Evolutionary conservation across 2,329 filamentous ascomycete genomes (phyloP).

Genomic region (Penicillium sp.): DNA sequence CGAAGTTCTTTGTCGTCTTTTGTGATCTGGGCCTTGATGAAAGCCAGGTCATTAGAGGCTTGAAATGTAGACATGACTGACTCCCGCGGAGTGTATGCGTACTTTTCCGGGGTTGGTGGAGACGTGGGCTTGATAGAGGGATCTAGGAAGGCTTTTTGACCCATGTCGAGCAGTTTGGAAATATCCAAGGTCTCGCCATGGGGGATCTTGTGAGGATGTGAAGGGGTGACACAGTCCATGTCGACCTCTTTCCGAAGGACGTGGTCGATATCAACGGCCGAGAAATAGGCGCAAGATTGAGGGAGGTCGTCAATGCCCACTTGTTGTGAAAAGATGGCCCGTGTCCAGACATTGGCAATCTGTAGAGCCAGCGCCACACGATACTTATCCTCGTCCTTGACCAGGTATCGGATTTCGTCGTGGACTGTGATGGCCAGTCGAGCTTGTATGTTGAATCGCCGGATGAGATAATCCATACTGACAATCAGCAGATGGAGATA

Average conservation of each 20-base stretch:
- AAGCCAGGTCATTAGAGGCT: conserved; percentile 52
- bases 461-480: conserved; percentile 86
- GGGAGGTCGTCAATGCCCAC: conserved; percentile 93
- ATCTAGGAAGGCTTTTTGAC: conserved; percentile 64
- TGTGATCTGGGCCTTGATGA: conserved; percentile 81
- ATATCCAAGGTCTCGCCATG: conserved; percentile 88
- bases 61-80: conserved; percentile 75
- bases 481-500: conserved; percentile 93
- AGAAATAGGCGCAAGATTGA: conserved; percentile 92
- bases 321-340: conserved; percentile 95
- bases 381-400: conserved; percentile 80
- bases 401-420: conserved; percentile 93
- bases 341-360: conserved; percentile 90
- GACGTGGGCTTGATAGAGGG: conserved; percentile 55
- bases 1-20: conserved; percentile 67
- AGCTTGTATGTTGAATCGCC: conserved; percentile 77
- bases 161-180: conserved; percentile 67
- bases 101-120: conserved; percentile 57
- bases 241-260: conserved; percentile 97
- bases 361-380: conserved; percentile 88
- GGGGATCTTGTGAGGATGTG: conserved; percentile 70
- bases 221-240: conserved; percentile 94
- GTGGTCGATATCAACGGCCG: conserved; percentile 88
- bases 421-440: conserved; percentile 91
- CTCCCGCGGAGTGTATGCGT: conserved; percentile 64